Evolutionary conservation across 495 filamentous ascomycete species (phyloP), one percentile per base, ranked within the genome.

Genomic region (Neurospora sp.): DNA sequence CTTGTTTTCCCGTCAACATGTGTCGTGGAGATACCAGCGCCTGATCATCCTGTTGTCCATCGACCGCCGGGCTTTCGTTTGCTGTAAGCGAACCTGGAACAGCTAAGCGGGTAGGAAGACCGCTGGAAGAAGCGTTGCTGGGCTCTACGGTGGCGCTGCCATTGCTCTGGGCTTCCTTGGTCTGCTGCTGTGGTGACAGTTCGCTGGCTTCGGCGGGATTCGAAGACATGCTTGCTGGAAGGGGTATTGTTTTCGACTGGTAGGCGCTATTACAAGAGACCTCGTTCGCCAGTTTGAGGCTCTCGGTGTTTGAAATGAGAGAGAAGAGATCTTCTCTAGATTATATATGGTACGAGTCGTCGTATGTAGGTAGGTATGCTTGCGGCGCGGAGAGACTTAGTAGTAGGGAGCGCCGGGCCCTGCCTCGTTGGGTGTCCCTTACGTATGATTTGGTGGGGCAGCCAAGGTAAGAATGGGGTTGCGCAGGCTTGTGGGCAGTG

Each of bases 1-100:
- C 96, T 87, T 99, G 96, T 83, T 97, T 98, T 72, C 96, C 96
- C 3, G 94, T 97, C 75, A 99, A 83, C 39, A 79, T 77, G 74
- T 85, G 83, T 69, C 75, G 74, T 15, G 81, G 78, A 48, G 76
- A 74, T 69, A 77, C 3, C 54, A 34, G 31, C 28, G 75, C 48
- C 21, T 11, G 2, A 28, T 28, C 39, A 73, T 28, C 21, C 74
- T 62, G 21, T 37, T 38, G 70, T 71, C 70, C 39, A 34, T 72
- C 36, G 42, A 17, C 21, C 39, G 36, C 5, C 54, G 71, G 62
- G n/a, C 17, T 72, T 59, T 71, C 66, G 69, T 43, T 71, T 70
- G 73, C 72, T 54, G 54, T 34, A 69, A 28, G 69, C 43, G 70
- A 71, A 34, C 72, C 37, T 28, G 70, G 34, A 17, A 74, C 42